phyloP scores from a whole-genome alignment of 2,329 filamentous ascomycete genomes.

The Talaromyces piceae region DNA sequence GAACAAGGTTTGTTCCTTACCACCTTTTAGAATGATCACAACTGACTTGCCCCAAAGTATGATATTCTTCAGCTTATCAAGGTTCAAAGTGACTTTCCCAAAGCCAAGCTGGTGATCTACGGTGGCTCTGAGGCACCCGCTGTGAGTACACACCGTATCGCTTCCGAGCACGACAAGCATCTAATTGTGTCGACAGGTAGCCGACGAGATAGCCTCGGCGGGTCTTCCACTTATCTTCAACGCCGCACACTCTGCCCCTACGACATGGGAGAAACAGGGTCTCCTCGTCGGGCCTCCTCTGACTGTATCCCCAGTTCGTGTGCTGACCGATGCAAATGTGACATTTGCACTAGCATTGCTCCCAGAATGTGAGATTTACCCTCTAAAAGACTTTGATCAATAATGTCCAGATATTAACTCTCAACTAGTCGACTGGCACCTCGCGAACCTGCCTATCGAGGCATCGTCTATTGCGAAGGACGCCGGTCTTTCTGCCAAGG shows the following conservation, averaged over 20 bases:
- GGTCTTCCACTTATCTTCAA: conserved; percentile 39
- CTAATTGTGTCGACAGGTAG: conserved; percentile 21
- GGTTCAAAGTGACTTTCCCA: conserved; percentile 9
- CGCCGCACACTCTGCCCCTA: conserved; percentile 26
- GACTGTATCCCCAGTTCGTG: conserved; percentile 30
- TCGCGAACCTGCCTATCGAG: conserved; percentile 32
- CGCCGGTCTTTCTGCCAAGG: conserved; percentile 8
- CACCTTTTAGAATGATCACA: background rate
- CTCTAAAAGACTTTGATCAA: background rate
- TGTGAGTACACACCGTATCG: conserved; percentile 1
- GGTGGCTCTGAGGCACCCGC: conserved; percentile 34
- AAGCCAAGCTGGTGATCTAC: conserved; percentile 23
- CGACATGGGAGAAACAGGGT: conserved; percentile 31
- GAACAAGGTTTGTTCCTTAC: conserved; percentile 17
- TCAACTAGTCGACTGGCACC: conserved; percentile 24
- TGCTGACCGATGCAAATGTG: conserved; percentile 35
- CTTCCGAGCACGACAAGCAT: background rate
- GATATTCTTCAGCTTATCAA: conserved; percentile 36
- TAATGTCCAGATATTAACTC: background rate
- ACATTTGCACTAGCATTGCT: conserved; percentile 12
- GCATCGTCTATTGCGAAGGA: conserved; percentile 11
- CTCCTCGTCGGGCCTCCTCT: conserved; percentile 39
- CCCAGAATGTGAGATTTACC: conserved; percentile 5
- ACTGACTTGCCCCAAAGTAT: conserved; percentile 17
- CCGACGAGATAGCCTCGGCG: conserved; percentile 33